These are phyloP conservation scores for Colletotrichum sp. DNA, from an alignment of 2,329 filamentous ascomycete species.

Conservation along the genomic window DNA sequence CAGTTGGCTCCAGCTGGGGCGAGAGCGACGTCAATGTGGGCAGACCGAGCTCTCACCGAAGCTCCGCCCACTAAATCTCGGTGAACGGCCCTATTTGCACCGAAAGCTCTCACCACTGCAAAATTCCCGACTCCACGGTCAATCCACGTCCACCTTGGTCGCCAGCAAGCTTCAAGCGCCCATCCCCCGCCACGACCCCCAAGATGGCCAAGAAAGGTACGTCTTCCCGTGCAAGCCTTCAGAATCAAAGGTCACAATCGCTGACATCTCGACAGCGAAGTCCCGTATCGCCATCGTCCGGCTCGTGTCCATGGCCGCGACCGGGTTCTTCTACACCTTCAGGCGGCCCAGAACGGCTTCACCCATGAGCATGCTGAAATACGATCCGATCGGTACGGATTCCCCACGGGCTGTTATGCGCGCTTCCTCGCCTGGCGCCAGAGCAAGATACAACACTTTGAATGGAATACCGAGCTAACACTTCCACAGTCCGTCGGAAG, in stretches of 20 bases:
- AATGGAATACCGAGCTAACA: neutral
- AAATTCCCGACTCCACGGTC: conserved; percentile 6
- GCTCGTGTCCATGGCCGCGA: conserved; percentile 98
- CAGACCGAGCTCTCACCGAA: neutral
- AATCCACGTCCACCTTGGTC: conserved; percentile 27
- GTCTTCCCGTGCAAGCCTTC: neutral
- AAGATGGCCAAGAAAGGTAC: conserved; percentile 24
- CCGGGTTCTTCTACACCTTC: conserved; percentile 95
- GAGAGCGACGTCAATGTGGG: neutral
- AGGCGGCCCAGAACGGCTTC: conserved; percentile 79
- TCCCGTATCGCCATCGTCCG: conserved; percentile 92
- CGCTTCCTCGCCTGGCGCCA: neutral
- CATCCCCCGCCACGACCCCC: neutral
- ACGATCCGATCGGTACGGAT: conserved; percentile 86
- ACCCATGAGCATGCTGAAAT: conserved; percentile 97
- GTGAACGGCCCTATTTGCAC: conserved; percentile 17
- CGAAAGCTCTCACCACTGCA: conserved; percentile 4
- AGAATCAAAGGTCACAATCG: neutral
- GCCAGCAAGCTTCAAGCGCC: conserved; percentile 19
- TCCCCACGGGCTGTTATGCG: neutral
- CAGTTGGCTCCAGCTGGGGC: neutral
- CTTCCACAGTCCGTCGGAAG: conserved; percentile 79
- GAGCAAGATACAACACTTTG: too few species aligned
- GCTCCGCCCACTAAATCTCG: neutral
- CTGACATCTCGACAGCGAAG: conserved; percentile 65